Base-by-base conservation (phyloP, 352 stramenopile species). In the Phytophthora rubi region DNA sequence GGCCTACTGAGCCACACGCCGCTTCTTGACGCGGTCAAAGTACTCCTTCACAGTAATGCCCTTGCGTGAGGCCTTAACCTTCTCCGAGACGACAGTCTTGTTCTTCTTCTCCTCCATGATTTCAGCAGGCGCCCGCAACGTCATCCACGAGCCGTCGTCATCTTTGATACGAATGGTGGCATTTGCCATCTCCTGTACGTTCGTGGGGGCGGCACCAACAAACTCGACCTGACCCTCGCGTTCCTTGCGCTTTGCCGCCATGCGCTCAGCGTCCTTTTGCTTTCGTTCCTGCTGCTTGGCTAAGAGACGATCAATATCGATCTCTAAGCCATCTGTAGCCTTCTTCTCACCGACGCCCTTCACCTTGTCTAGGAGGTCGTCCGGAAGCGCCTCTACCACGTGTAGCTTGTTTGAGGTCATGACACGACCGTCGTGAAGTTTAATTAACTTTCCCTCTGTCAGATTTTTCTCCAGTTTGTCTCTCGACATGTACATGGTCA, bases 31-130 rank as follows among this genome's bases (percentile, higher is more conserved):
- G 55, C 88, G 88, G 63, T 94, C 85, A 56, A 95, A 92, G 73
- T 95, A 95, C 56, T 95, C 88, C 63, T 95, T 92, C 32, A 95
- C 84, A 42, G 88, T 87, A 51, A 95, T 91, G 26, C 88, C 88
- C 61, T 89, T 90, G 61, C 88, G 86, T 8, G 75, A 75, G 13
- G 82, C 80, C 70, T 95, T 95, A 16, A 85, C 80, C 45, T 90
- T 84, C 3, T 83, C 76, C 10, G 86, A 83, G 3, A 95, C 83
- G 7, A 82, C 63, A 0, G 81, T 76, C 57, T 92, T 92, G 57
- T 70, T 80, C 62, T 90, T 76, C 72, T 89, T 92, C 55, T 94
- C 75, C 69, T 86, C 79, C 49, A 94, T 83, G 60, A 95, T 94
- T 75, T 95, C 85, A 42, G 76, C 89, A 33, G 88, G 85, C 1